A percentile compares a stretch with the other conserved stretches of the same genome.
These are phyloP conservation scores for Quercus suber DNA, from an alignment of 306 rosid species.

Conservation along the genomic window DNA sequence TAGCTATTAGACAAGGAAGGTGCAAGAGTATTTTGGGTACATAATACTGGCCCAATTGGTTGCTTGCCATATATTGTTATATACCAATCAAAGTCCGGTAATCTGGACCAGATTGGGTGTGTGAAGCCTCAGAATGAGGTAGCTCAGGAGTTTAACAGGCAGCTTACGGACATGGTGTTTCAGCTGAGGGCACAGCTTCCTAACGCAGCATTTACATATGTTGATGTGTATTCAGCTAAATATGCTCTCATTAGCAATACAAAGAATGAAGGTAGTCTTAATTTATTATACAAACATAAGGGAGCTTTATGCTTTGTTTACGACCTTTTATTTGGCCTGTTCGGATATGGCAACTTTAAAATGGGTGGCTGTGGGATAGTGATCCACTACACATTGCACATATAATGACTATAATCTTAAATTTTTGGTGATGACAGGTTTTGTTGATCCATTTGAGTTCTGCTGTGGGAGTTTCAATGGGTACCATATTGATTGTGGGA, in stretches of 20 bases:
- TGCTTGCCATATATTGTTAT: conserved; percentile 63
- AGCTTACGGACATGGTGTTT: conserved; percentile 48
- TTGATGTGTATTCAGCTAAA: conserved; percentile 67
- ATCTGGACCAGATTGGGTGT: conserved; percentile 62
- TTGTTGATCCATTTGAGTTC: conserved; percentile 66
- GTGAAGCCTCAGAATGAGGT: conserved; percentile 58
- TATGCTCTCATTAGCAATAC: conserved; percentile 57
- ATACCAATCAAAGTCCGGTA: conserved; percentile 46
- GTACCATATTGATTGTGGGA: conserved; percentile 63
- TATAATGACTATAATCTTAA: background rate
- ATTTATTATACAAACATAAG: background rate
- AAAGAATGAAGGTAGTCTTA: conserved; percentile 45
- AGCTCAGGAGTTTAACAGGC: conserved; percentile 74
- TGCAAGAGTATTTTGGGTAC: conserved; percentile 78
- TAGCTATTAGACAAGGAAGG: conserved; percentile 71
- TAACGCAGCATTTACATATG: conserved; percentile 57
- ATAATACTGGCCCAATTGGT: conserved; percentile 75
- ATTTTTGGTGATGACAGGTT: conserved; percentile 49
- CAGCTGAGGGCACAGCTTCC: conserved; percentile 42
- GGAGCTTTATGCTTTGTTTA: no score
- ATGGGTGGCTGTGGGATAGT: background rate
- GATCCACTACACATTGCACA: background rate
- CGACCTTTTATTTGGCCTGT: background rate
- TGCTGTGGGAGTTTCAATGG: conserved; percentile 88
- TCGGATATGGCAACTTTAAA: background rate